These are phyloP conservation scores for Nitzschia sp. DNA, from an alignment of 108 stramenopile genomes.

Conservation along the genomic window DNA sequence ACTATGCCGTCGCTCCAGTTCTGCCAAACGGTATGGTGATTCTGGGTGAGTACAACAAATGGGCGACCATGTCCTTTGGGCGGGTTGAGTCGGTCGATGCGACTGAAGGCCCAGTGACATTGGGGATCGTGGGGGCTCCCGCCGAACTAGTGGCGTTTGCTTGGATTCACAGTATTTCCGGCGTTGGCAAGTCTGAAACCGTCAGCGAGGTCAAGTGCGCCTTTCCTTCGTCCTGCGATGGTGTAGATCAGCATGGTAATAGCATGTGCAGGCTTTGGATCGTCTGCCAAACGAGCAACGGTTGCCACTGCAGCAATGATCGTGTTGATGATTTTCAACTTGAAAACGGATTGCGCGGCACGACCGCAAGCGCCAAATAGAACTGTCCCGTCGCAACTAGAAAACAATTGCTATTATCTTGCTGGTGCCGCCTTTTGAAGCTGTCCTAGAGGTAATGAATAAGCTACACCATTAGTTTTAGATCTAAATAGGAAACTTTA, in stretches of 20 bases:
- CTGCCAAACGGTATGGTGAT: conserved; percentile 20
- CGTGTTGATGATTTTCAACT: background rate
- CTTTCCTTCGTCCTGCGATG: background rate
- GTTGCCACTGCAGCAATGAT: background rate
- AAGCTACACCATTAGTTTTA: background rate
- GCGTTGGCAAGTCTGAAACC: background rate
- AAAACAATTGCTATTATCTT: no score
- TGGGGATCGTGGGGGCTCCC: conserved; percentile 15
- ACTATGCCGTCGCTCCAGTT: conserved; percentile 12
- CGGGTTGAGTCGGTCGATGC: background rate
- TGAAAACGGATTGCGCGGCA: no score
- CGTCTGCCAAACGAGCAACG: background rate
- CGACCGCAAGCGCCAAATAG: no score
- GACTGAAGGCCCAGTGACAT: background rate
- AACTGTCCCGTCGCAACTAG: background rate
- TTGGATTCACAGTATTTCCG: background rate
- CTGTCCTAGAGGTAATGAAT: background rate
- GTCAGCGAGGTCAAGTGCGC: background rate
- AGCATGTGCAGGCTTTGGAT: background rate
- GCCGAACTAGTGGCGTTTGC: conserved; percentile 1
- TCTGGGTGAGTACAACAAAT: conserved; percentile 15
- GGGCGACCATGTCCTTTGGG: conserved; percentile 29
- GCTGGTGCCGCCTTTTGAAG: background rate
- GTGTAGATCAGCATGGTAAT: conserved; percentile 3
- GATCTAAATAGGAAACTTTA: no score